Evolutionary conservation across 306 rosid species (phyloP).

Genomic region (Vigna radiata): DNA sequence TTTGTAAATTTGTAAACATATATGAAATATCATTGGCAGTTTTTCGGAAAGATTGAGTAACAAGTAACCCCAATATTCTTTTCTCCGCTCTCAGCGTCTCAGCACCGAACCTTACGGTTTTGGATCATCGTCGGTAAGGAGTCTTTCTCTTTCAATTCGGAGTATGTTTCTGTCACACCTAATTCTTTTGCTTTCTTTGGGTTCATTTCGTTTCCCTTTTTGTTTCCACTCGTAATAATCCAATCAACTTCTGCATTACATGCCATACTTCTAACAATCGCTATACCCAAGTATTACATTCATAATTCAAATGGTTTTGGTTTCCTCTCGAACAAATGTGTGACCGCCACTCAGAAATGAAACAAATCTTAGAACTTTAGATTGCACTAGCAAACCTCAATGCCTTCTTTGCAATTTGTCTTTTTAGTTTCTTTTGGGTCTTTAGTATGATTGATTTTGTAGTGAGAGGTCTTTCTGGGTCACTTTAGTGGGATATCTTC

Average conservation of each 20-base stretch:
- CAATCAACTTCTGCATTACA: not conserved
- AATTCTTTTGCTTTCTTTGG: not conserved
- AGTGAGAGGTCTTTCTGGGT: too few relatives aligned
- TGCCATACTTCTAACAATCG: not conserved
- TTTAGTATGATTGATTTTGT: too few relatives aligned
- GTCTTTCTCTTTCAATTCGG: not conserved
- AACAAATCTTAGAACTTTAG: not conserved
- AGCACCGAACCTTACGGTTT: not conserved
- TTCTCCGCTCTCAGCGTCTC: not conserved
- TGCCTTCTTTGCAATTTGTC: not conserved
- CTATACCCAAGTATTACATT: too few relatives aligned
- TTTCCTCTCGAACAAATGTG: not conserved
- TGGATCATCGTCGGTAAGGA: not conserved
- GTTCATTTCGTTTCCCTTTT: not conserved
- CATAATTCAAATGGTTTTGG: not conserved
- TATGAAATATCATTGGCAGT: not conserved
- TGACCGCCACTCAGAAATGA: not conserved
- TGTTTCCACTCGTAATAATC: not conserved
- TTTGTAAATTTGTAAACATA: too few relatives aligned
- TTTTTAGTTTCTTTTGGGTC: not conserved
- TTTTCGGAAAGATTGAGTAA: not conserved
- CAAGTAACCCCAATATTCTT: not conserved
- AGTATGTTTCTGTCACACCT: constrained; percentile 4
- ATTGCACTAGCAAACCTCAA: constrained; percentile 9
- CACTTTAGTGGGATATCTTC: too few relatives aligned